Conservation (phyloP, 805 yeast species). For the Zygosaccharomyces gambellarensis region DNA sequence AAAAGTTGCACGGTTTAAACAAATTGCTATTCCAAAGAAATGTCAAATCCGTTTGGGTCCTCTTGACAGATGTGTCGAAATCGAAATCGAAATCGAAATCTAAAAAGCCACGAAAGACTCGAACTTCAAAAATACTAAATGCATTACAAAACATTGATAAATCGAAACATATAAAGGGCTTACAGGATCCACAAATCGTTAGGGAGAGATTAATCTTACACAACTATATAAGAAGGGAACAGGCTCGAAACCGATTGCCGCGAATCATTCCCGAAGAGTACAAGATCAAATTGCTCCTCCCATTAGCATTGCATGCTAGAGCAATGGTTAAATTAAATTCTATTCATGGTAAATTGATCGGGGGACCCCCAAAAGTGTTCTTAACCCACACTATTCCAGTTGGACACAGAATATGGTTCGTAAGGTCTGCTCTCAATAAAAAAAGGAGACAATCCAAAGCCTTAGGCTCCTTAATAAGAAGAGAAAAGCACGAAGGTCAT, state of each 20-base stretch:
- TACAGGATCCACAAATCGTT: conserved; percentile 9
- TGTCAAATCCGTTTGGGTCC: conserved; percentile 10
- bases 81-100: neutral
- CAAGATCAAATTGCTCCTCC: conserved; percentile 20
- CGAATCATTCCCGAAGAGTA: conserved; percentile 14
- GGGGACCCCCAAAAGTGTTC: conserved; percentile 26
- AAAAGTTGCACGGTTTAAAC: conserved; percentile 17
- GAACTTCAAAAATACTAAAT: conserved; percentile 2
- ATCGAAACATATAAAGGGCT: neutral
- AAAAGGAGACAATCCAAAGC: conserved; percentile 25
- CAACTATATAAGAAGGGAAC: conserved; percentile 17
- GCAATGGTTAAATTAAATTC: conserved; percentile 15
- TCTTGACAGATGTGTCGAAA: conserved; percentile 8
- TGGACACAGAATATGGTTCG: conserved; percentile 28
- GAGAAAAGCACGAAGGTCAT: conserved; percentile 22
- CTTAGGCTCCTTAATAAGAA: conserved; percentile 20
- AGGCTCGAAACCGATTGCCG: conserved; percentile 15
- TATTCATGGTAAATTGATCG: conserved; percentile 19
- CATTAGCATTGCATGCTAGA: conserved; percentile 28
- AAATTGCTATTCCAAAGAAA: conserved; percentile 7
- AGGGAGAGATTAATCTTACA: conserved; percentile 17
- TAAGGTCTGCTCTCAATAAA: conserved; percentile 30
- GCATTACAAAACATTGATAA: conserved; percentile 1
- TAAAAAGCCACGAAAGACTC: conserved; percentile 6
- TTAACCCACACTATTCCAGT: conserved; percentile 26